Evolutionary conservation across 768 basidiomycete genomes (phyloP), one percentile per base, ranked within the genome.

Genomic region (Tricholoma saponaceum): DNA sequence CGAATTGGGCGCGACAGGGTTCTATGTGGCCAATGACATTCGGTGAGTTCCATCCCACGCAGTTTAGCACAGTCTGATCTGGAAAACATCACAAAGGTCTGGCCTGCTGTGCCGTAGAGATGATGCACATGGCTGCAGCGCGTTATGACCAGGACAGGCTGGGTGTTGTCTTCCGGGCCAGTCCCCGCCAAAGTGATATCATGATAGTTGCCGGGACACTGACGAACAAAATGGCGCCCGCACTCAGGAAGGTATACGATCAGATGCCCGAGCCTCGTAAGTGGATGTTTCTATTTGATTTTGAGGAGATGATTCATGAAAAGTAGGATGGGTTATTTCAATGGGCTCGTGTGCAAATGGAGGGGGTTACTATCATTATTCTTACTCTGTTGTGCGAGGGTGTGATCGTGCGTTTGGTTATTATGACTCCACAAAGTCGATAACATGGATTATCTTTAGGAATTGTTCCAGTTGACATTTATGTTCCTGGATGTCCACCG

Each of bases 1-100:
- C 89, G 66, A 98, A 98, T 72, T 98, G 97, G 97, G 96, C 89
- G 8, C 79, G 95, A 54, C 96, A 98, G 75, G 89, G 96, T 58
- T 96, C 94, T 39, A 96, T 98, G 86, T 98, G 97, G 97, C 97
- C 97, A 9, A 98, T 98, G 95, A 98, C 95, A 51, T 95, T 91
- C 72, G 93, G 89, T 78, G 55, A 52, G 72, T 62, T 55, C 43
- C n/a, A 22, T 50, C 14, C 5, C 25, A 47, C 25, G n/a, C 16
- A n/a, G 16, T 12, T 0, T 9, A 12, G 14, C 47, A 18, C n/a
- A 25, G 26, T 18, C 47, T 50, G 10, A 50, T 28, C 26, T 18
- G 26, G 10, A 50, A 30, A 12, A 57, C 30, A 60, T 41, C 16
- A 51, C 43, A 14, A 52, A 90, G 94, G 96, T 76, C 84, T 99